Base-by-base conservation (phyloP, 805 yeast genomes). In the Candida ulmi region DNA sequence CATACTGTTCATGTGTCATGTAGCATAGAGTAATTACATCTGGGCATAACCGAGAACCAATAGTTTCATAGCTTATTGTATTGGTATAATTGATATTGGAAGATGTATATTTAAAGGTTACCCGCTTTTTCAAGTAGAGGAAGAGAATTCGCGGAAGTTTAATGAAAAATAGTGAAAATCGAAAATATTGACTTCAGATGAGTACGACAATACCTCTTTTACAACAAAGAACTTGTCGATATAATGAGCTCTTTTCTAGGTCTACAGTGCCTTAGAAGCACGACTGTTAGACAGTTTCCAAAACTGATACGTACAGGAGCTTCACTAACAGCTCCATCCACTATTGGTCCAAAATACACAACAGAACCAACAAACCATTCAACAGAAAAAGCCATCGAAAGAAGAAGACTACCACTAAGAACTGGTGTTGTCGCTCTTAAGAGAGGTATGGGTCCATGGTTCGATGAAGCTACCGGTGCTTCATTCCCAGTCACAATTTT, bases 391-490 rank as follows among this genome's bases (percentile, higher is more conserved):
- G 80, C 86, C 26, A 81, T 87, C 55, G 64, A 69, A 37, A 76
- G 97, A 61, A 83, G 80, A 58, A 73, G 80, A 60, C 68, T 91
- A 27, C 78, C 88, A 23, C 60, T 63, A 33, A 78, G 99, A 62
- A 80, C 95, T 8, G 99, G 99, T 11, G 66, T 87, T 17, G 64
- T 91, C 23, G 95, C 95, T 1, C 67, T 78, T 47, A 93, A 93
- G 59, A 70, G 83, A 42, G 98, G 97, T 15, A 91, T 91, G 96
- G 79, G 88, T 37, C 78, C 93, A 13, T 85, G 78, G 74, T 91
- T 74, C 55, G 80, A 81, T 45, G 72, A 74, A 23, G 63, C 64
- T 28, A 71, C 71, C 12, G 98, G 96, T 21, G 69, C 68, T 38
- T 79, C 79, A 46, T 61, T 72, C 39, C 90, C 95, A 2, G 93